These are phyloP conservation scores for Pezicula neosporulosa DNA, from an alignment of 2,329 filamentous ascomycete genomes.

Conservation along the genomic window DNA sequence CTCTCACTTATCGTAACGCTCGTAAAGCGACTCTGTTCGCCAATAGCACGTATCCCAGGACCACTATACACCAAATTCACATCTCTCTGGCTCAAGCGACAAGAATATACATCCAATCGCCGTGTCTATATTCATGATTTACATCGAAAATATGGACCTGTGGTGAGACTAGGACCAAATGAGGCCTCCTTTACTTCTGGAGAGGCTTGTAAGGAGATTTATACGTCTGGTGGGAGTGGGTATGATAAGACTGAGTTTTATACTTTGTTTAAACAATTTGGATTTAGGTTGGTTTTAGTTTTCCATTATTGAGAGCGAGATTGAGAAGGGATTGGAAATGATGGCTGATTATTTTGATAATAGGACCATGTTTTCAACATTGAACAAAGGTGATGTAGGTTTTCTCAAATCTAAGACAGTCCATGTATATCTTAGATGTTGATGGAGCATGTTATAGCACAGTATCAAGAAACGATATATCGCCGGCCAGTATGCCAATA, in stretches of 20 bases:
- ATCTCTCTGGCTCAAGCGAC: conserved; percentile 16
- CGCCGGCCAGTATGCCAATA: conserved; percentile 66
- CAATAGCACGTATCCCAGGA: conserved; percentile 20
- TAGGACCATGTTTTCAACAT: conserved; percentile 35
- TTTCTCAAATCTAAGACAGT: background rate
- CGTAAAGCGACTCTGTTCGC: conserved; percentile 8
- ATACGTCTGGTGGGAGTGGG: conserved; percentile 57
- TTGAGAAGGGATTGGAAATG: background rate
- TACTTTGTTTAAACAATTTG: conserved; percentile 55
- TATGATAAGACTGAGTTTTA: conserved; percentile 66
- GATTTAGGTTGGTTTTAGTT: conserved; percentile 40
- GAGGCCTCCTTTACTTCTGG: conserved; percentile 57
- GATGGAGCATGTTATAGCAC: conserved; percentile 41
- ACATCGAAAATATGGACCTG: conserved; percentile 52
- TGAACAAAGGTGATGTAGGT: conserved; percentile 23
- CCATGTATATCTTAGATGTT: background rate
- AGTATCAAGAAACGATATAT: conserved; percentile 59
- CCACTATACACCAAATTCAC: conserved; percentile 18
- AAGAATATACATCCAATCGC: conserved; percentile 51
- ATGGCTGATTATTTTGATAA: background rate
- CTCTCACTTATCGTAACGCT: background rate
- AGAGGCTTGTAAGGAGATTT: conserved; percentile 58
- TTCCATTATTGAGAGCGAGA: background rate
- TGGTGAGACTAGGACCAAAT: conserved; percentile 53
- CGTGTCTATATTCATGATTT: conserved; percentile 53